Base-by-base conservation (phyloP, 2,329 filamentous ascomycete genomes). In the Exophiala calicioides region DNA sequence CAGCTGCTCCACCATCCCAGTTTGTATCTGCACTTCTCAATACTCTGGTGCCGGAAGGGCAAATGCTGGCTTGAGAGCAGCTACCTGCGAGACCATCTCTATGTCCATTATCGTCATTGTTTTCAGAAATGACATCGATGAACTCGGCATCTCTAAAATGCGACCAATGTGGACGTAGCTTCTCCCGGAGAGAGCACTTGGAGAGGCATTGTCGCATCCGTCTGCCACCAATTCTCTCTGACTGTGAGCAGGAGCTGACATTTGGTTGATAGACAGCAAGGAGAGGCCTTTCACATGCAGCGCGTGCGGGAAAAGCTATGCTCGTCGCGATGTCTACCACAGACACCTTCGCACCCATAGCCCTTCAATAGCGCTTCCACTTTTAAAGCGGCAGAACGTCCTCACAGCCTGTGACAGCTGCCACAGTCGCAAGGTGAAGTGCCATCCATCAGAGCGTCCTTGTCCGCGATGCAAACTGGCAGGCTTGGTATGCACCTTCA, bases 221-320 rank as follows among this genome's bases (percentile, higher is more conserved):
- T 45, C n/a, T 7, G 42, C n/a, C n/a, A n/a, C n/a, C n/a, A n/a
- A n/a, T n/a, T 45, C 19, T 29, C 13, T 20, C 16, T 36, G n/a
- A 35, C 19, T 13, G 8, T 10, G 9, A 30, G 9, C 16, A 13
- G 16, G 23, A 42, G 10, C n/a, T n/a, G 16, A 33, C n/a, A 15
- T 32, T 21, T 33, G 3, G 16, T 33, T 10, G 18, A 2, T 18
- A 45, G 42, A 45, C 20, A 36, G 20, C 9, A 36, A 38, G 19
- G 42, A 45, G 24, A 45, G 18, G 42, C 42, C 42, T 3, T 45
- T 45, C 19, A 30, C 33, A 9, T 45, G 42, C 33, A 13, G 19
- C 5, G 10, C 10, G 7, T 45, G 42, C 33, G 24, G 33, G 6
- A 45, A 45, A 23, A 37, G 33, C 15, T 45, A 27, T 30, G 42